Evolutionary conservation across 2,329 filamentous ascomycete species (phyloP).

Genomic region (Metarhizium sp.): DNA sequence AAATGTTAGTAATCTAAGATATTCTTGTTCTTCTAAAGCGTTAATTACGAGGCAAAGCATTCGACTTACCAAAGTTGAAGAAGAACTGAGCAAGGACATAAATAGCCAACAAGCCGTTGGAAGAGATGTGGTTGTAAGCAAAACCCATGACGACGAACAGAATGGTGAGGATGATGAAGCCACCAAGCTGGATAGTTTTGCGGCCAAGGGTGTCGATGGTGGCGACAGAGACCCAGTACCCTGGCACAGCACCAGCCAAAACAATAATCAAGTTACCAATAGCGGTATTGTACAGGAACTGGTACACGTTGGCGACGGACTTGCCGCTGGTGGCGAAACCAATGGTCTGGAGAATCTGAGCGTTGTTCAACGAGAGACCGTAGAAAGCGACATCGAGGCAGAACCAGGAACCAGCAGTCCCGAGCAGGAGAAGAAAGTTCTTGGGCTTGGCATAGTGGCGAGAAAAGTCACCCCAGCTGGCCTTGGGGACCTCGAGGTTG

Average conservation of each 20-base stretch:
- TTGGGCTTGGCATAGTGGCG: slow-evolving; percentile 61
- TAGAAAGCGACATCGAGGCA: slow-evolving; percentile 56
- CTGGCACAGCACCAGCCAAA: slow-evolving; percentile 68
- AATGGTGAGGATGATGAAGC: slow-evolving; percentile 51
- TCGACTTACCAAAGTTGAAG: slow-evolving; percentile 40
- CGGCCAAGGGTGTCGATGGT: slow-evolving; percentile 66
- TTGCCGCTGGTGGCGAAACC: slow-evolving; percentile 47
- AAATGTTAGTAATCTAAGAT: background rate
- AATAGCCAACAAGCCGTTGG: slow-evolving; percentile 44
- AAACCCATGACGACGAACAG: slow-evolving; percentile 56
- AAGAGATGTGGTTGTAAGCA: slow-evolving; percentile 43
- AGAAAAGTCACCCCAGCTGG: slow-evolving; percentile 63
- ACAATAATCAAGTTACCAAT: slow-evolving; percentile 73
- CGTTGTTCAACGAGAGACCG: slow-evolving; percentile 67
- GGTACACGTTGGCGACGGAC: slow-evolving; percentile 46
- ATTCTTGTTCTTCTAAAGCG: too few relatives aligned
- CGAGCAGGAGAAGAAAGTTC: slow-evolving; percentile 62
- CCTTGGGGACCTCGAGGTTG: slow-evolving; percentile 56
- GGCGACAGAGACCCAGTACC: slow-evolving; percentile 73
- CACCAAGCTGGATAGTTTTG: slow-evolving; percentile 64
- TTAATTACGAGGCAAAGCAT: too few relatives aligned
- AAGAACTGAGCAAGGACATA: slow-evolving; percentile 50
- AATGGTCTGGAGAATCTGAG: slow-evolving; percentile 60
- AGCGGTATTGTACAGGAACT: slow-evolving; percentile 63
- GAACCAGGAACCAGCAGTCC: slow-evolving; percentile 82